Conservation (phyloP, 306 rosid genomes). For the Casuarina equisetifolia region DNA sequence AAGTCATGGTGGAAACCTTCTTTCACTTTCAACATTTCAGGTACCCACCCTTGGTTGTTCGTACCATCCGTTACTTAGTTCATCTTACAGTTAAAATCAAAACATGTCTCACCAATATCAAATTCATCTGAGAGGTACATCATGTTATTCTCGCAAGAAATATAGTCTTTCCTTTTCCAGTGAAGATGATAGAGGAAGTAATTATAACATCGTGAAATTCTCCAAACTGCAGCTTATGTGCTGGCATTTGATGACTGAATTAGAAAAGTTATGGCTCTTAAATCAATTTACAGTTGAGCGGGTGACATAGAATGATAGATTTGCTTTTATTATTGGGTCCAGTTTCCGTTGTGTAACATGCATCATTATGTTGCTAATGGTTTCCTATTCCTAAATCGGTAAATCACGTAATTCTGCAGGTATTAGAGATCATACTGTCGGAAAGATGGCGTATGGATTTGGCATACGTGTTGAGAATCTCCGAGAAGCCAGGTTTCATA, state of each 20-base stretch:
- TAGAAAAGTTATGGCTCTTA: not conserved
- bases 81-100: not conserved
- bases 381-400: conserved; percentile 18
- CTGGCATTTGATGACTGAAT: not conserved
- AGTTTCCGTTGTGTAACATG: not conserved
- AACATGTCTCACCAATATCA: not conserved
- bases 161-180: not conserved
- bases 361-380: conserved; percentile 10
- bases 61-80: not conserved
- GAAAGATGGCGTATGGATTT: conserved; percentile 67
- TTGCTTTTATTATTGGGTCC: not conserved
- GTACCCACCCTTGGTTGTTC: conserved; percentile 37
- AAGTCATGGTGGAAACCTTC: conserved; percentile 99
- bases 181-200: conserved; percentile 9
- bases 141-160: not conserved
- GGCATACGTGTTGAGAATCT: conserved; percentile 82
- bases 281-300: not conserved
- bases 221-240: not conserved
- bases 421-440: conserved; percentile 56
- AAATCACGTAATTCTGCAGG: conserved; percentile 47
- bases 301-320: not conserved
- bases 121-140: too few relatives aligned
- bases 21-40: conserved; percentile 85
- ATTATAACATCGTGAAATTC: not conserved
- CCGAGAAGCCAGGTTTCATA: conserved; percentile 93